Base-by-base conservation (phyloP, 805 yeast species). In the Monosporozyma servazzii region DNA sequence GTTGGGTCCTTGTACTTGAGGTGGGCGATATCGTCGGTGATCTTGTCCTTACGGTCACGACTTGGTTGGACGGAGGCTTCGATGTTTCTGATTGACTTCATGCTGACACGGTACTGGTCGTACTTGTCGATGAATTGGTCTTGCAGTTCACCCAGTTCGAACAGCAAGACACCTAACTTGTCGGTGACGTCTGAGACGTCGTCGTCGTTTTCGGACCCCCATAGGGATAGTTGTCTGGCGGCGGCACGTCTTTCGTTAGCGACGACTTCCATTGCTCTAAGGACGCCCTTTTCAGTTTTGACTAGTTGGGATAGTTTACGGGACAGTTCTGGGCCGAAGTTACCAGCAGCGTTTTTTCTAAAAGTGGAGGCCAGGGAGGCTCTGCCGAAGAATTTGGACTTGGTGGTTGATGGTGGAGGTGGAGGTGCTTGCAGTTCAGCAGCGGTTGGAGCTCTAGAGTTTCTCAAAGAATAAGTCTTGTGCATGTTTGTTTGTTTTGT, bases 141-240 rank as follows among this genome's bases (percentile, higher is more conserved):
- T 77, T 91, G 98, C 66, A 93, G 81, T 78, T 91, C 98, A 73
- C 96, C 97, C 68, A 93, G 80, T 78, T 91, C 98, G 75, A 84
- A 91, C 66, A 93, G 82, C 59, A 91, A 78, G 51, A 91, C 97
- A 69, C 98, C 98, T 70, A 91, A 80, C 75, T 93, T 90, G 75
- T 91, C 99, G 60, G 98, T 91, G 58, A 91, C 89, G 71, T 91
- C 98, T 55, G 93, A 82, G 51, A 91, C 96, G 65, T 91, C 99
- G 65, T 91, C 98, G 69, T 91, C 98, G 68, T 90, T 89, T 68
- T 86, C 95, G 71, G 87, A 96, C 75, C 99, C 99, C 99, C 99
- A 91, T 60, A 84, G 71, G 36, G 97, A 89, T 70, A 91, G 80
- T 77, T 91, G 98, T 77, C 89, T 90, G 63, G 98, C 99, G 61